A percentile compares a stretch with the other conserved stretches of the same genome.
Evolutionary conservation across 305 asterid species (phyloP).

Genomic region (Rubia occidens): DNA sequence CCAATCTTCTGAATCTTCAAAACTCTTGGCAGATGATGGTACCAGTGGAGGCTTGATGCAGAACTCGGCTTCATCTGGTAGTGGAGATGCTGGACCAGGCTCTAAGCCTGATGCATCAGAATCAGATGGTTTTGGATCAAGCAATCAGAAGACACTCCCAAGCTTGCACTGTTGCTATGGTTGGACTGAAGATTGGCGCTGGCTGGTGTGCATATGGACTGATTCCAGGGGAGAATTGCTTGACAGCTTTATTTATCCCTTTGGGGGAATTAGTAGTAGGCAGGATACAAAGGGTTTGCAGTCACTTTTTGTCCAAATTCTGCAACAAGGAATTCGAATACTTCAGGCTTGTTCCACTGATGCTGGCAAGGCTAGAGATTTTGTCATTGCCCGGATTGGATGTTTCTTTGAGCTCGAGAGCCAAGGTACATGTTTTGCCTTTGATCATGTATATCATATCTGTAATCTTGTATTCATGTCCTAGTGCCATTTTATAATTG

Average conservation of each 20-base stretch:
- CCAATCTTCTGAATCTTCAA: conserved; percentile 50
- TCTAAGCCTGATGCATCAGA: conserved; percentile 59
- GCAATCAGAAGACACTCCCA: conserved; percentile 67
- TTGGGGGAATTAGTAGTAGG: conserved; percentile 96
- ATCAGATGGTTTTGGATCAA: conserved; percentile 64
- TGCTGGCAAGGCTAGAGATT: conserved; percentile 80
- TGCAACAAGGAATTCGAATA: conserved; percentile 97
- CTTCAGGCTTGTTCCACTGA: conserved; percentile 91
- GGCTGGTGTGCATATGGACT: conserved; percentile 98
- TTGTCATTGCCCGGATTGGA: conserved; percentile 88
- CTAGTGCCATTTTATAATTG: not conserved
- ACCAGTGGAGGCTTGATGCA: conserved; percentile 63
- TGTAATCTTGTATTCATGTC: not conserved
- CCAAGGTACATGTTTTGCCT: conserved; percentile 48
- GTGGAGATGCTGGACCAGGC: conserved; percentile 58
- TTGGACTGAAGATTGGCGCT: conserved; percentile 99
- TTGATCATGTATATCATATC: not conserved
- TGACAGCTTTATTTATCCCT: conserved; percentile 85
- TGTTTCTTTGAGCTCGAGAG: conserved; percentile 98
- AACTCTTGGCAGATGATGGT: conserved; percentile 66
- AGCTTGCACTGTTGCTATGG: conserved; percentile 99
- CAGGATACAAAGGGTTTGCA: conserved; percentile 99
- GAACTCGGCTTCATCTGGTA: conserved; percentile 57
- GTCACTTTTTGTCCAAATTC: conserved; percentile 85
- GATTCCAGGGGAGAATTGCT: conserved; percentile 97